Percentiles rank a stretch among this genome's conserved stretches.
These are phyloP conservation scores for Diaporthe ilicicola DNA, from an alignment of 2,329 filamentous ascomycete species.

Conservation along the genomic window DNA sequence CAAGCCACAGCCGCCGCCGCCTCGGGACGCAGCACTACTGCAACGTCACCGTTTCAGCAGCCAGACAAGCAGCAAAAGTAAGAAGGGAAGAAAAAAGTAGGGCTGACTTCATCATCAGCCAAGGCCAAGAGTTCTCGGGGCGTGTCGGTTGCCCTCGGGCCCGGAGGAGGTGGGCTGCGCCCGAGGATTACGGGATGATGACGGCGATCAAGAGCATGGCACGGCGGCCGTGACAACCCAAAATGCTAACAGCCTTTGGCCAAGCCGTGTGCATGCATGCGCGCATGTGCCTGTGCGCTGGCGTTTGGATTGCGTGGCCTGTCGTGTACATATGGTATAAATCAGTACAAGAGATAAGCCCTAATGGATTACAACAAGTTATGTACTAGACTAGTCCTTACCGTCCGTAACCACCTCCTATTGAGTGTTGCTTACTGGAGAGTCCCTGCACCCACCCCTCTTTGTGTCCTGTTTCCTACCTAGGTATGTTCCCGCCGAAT, in stretches of 20 bases:
- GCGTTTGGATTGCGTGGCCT: conserved; percentile 14
- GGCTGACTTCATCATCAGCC: not conserved
- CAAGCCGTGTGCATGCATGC: not conserved
- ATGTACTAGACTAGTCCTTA: conserved; percentile 23
- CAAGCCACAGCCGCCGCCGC: not conserved
- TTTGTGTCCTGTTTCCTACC: not conserved
- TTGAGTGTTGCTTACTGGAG: not conserved
- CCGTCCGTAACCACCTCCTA: not conserved
- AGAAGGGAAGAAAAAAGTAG: not conserved
- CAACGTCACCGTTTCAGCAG: conserved; percentile 21
- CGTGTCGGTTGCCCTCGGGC: not conserved
- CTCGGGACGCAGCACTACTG: not conserved
- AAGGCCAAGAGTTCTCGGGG: not conserved
- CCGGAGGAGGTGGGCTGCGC: not conserved
- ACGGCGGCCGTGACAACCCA: not conserved
- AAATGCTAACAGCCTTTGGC: not conserved
- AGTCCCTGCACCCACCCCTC: not conserved
- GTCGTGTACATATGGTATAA: not conserved
- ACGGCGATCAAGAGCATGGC: not conserved
- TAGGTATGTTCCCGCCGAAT: not conserved
- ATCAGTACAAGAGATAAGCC: conserved; percentile 10
- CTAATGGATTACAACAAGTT: conserved; percentile 26
- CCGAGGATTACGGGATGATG: conserved; percentile 6
- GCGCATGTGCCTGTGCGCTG: conserved; percentile 6
- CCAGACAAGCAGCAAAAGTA: not conserved